phyloP scores from a whole-genome alignment of 768 basidiomycete species.

The Coprinopsis strossmayeri region DNA sequence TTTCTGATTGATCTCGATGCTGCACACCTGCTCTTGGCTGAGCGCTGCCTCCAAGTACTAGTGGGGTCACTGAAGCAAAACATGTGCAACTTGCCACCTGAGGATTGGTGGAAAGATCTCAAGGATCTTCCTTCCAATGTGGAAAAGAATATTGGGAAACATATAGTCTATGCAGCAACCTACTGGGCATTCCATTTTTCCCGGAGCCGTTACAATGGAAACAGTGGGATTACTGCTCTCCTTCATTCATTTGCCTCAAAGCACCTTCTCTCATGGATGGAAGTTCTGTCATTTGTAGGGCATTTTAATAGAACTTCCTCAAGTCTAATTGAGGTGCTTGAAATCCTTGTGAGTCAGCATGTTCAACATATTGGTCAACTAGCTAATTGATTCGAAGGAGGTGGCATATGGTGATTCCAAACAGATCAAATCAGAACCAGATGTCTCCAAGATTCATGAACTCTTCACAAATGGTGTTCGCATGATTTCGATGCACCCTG shows the following conservation, averaged over 20 bases:
- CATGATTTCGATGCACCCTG: constrained; percentile 5
- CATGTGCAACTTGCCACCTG: neutral
- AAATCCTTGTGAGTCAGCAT: constrained; percentile 4
- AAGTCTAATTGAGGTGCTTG: neutral
- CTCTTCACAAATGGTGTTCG: neutral
- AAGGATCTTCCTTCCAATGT: neutral
- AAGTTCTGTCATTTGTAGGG: neutral
- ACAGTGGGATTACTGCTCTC: neutral
- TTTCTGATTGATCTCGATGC: neutral
- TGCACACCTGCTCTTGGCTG: neutral
- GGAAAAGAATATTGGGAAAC: neutral
- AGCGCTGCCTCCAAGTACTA: neutral
- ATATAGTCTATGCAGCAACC: constrained; percentile 1
- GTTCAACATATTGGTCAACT: too few species aligned
- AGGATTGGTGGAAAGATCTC: neutral
- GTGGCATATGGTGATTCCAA: neutral
- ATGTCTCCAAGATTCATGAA: neutral
- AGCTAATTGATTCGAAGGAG: too few species aligned
- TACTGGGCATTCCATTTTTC: neutral
- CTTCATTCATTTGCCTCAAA: neutral
- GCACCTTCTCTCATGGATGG: neutral
- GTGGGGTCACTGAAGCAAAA: neutral
- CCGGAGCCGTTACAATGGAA: neutral
- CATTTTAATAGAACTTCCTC: neutral
- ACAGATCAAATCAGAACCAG: too few species aligned